These are phyloP conservation scores for Aspergillus persii DNA, from an alignment of 2,329 filamentous ascomycete genomes.

Conservation along the genomic window DNA sequence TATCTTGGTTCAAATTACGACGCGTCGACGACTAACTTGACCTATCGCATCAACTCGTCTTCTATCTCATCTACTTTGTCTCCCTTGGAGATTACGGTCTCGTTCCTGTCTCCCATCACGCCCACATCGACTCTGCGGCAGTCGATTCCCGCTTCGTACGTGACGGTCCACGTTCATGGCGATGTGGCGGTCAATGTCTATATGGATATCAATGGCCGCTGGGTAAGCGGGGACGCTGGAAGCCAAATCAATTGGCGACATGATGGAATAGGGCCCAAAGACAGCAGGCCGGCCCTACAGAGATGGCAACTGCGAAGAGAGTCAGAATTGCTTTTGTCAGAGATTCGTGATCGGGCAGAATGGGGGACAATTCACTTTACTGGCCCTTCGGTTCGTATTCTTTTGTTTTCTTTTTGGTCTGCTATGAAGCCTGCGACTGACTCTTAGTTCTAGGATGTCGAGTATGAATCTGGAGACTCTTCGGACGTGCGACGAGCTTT, in stretches of 20 bases:
- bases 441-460: constrained; percentile 46
- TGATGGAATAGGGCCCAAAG: constrained; percentile 42
- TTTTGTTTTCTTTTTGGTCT: constrained; percentile 9
- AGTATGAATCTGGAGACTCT: constrained; percentile 71
- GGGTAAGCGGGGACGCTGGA: constrained; percentile 73
- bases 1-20: constrained; percentile 65
- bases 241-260: constrained; percentile 70
- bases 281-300: constrained; percentile 40
- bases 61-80: constrained; percentile 28
- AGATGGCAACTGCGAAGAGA: constrained; percentile 44
- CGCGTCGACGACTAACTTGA: constrained; percentile 68
- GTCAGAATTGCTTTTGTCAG: constrained; percentile 68
- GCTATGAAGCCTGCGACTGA: constrained; percentile 11
- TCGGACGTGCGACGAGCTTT: constrained; percentile 65
- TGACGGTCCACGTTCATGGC: constrained; percentile 69
- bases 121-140: constrained; percentile 77
- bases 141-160: constrained; percentile 77
- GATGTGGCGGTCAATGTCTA: constrained; percentile 62
- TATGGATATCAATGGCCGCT: constrained; percentile 70
- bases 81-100: constrained; percentile 57
- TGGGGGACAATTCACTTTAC: constrained; percentile 82
- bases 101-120: constrained; percentile 73
- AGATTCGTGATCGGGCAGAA: constrained; percentile 71
- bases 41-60: constrained; percentile 57
- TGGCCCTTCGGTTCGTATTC: constrained; percentile 55